Base-by-base conservation (phyloP, 169 alveolate species). In the Cyclospora cayetanensis region DNA sequence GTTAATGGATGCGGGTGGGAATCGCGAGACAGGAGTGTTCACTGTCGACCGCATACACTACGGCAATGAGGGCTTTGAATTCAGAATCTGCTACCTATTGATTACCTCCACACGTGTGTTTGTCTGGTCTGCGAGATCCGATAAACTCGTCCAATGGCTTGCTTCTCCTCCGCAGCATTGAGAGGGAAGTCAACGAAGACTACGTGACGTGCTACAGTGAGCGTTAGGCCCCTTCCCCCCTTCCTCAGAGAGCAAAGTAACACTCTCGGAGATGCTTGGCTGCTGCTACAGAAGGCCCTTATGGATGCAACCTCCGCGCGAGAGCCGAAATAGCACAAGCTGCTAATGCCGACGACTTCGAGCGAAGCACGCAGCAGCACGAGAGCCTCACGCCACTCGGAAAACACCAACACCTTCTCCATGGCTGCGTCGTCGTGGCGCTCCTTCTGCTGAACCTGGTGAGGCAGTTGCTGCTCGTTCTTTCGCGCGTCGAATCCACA, bases 211-310 rank as follows among this genome's bases (percentile, higher is more conserved):
- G 96, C 96, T n/a, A 60, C 92, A 0, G 96, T 93, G 37, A 94
- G 91, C 29, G 89, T 94, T 12, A 94, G 80, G 53, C 96, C 96
- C n/a, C 92, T 43, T 15, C 96, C 96, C 4, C 92, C 95, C 52
- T 91, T 43, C 34, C 68, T 74, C 27, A 84, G 53, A 43, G 46
- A 52, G 60, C 94, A 82, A 39, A 83, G 85, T 43, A 91, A 39
- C 65, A 82, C 91, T 37, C 85, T 89, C 22, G 70, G 35, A 41
- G 65, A 53, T n/a, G 93, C 80, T 25, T 90, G 80, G 68, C 7
- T 1, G 31, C 50, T 39, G 29, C 39, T 41, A 25, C 3, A 29
- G 52, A 83, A 53, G 29, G 76, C 63, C 76, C 31, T 43, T 29
- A 80, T 37, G 9, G 37, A 34, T 34, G 60, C 84, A 1, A 42